Percentiles rank a stretch among this genome's conserved stretches.
Evolutionary conservation across 495 filamentous ascomycete species (phyloP).

Genomic region (Talaromyces adpressus): DNA sequence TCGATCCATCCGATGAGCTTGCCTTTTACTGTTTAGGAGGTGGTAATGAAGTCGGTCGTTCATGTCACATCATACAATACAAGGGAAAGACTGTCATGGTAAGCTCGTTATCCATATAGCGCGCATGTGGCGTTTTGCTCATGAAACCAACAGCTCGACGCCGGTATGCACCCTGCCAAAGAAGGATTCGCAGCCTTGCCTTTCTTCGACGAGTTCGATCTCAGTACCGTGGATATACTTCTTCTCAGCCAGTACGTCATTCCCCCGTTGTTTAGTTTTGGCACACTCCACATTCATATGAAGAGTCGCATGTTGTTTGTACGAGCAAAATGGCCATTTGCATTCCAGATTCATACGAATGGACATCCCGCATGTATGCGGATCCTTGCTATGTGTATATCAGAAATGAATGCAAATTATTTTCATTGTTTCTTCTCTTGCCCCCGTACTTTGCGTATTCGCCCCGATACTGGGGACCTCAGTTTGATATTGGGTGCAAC

Average conservation of each 20-base stretch:
- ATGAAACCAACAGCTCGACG: constrained; percentile 63
- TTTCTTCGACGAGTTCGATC: constrained; percentile 97
- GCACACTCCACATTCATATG: neutral
- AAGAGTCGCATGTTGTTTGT: neutral
- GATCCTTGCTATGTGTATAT: constrained; percentile 9
- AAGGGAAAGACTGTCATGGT: constrained; percentile 99
- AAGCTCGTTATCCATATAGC: constrained; percentile 18
- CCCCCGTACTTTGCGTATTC: constrained; percentile 5
- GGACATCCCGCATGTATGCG: neutral
- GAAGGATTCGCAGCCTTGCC: constrained; percentile 89
- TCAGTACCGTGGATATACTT: constrained; percentile 94
- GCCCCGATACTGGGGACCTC: neutral
- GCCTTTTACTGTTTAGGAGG: constrained; percentile 90
- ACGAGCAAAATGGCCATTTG: neutral
- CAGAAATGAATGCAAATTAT: constrained; percentile 14
- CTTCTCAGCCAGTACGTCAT: constrained; percentile 90
- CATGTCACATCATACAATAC: constrained; percentile 97
- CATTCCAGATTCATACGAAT: neutral
- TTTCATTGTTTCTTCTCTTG: neutral
- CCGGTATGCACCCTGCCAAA: constrained; percentile 94
- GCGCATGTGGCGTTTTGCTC: neutral
- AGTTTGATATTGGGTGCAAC: neutral
- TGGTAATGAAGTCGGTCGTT: constrained; percentile 93
- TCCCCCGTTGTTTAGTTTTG: neutral
- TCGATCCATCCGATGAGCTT: constrained; percentile 78